phyloP scores from a whole-genome alignment of 495 filamentous ascomycete species.

The Xylaria longipes region DNA sequence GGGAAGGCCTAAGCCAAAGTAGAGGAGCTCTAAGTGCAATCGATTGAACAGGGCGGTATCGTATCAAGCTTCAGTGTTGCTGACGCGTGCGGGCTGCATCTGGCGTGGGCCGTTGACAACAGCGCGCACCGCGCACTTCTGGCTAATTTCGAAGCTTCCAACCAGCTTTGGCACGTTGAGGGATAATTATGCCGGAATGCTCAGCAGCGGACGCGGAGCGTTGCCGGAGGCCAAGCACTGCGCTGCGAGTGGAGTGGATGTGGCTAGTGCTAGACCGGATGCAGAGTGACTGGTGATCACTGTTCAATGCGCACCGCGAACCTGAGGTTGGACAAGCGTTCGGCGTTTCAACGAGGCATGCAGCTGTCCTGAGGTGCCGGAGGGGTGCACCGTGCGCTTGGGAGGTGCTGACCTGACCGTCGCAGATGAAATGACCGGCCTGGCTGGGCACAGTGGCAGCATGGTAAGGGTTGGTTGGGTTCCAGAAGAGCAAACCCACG shows the following conservation, averaged over 20 bases:
- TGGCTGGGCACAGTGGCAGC: too few relatives aligned
- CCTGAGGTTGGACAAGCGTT: constrained; percentile 13
- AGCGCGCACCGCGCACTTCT: constrained; percentile 14
- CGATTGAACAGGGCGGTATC: neutral
- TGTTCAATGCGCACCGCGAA: constrained; percentile 16
- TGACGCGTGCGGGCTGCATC: constrained; percentile 14
- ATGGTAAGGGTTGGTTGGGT: too few relatives aligned
- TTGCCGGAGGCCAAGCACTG: neutral
- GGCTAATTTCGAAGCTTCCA: constrained; percentile 9
- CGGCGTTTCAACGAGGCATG: constrained; percentile 19
- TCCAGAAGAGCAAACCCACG: constrained; percentile 2
- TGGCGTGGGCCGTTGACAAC: constrained; percentile 2
- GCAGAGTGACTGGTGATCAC: neutral
- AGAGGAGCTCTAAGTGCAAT: neutral
- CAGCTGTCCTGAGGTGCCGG: neutral
- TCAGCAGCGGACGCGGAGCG: neutral
- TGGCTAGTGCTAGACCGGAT: constrained; percentile 10
- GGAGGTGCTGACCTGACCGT: constrained; percentile 5
- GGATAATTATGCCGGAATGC: constrained; percentile 17
- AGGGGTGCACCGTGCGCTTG: constrained; percentile 10
- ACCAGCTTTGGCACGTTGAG: neutral
- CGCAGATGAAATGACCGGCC: neutral
- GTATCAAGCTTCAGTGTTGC: constrained; percentile 5
- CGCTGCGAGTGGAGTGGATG: neutral
- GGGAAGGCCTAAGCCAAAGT: neutral